Conservation (phyloP, 352 stramenopile species). For the Hyaloperonospora arabidopsidis region DNA sequence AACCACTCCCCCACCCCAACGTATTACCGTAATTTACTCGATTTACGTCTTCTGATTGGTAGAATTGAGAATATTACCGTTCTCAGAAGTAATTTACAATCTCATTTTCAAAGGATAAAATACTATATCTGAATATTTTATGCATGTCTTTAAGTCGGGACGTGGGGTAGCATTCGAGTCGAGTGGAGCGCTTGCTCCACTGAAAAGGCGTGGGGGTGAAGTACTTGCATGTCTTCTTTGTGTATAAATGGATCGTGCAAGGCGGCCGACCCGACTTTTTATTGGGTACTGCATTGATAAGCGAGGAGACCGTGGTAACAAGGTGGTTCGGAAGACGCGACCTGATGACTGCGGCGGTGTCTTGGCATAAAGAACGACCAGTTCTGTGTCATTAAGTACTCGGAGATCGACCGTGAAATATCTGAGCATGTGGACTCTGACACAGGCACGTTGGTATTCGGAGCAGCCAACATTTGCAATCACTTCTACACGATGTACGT, state of each 20-base stretch:
- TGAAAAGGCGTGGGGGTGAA: constrained; percentile 85
- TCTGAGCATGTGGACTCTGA: constrained; percentile 49
- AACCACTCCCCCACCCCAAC: too few species aligned
- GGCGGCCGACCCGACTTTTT: constrained; percentile 91
- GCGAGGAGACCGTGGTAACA: constrained; percentile 92
- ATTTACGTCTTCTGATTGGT: too few species aligned
- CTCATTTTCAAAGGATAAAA: too few species aligned
- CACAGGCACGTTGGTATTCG: constrained; percentile 87
- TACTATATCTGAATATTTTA: too few species aligned
- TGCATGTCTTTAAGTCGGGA: too few species aligned
- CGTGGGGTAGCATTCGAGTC: too few species aligned
- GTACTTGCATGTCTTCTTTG: constrained; percentile 94
- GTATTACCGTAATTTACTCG: too few species aligned
- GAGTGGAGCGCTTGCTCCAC: constrained; percentile 80
- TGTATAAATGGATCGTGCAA: constrained; percentile 97
- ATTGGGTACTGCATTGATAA: constrained; percentile 92
- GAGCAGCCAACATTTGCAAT: constrained; percentile 97
- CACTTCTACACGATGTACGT: constrained; percentile 92
- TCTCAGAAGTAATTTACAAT: too few species aligned
- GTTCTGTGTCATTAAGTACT: constrained; percentile 96
- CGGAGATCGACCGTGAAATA: constrained; percentile 83
- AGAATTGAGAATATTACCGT: too few species aligned
- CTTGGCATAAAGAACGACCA: constrained; percentile 65
- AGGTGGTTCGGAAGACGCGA: constrained; percentile 90
- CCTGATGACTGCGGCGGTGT: constrained; percentile 91